Evolutionary conservation across 2,329 filamentous ascomycete genomes (phyloP).

Genomic region (Fusarium tupiense): DNA sequence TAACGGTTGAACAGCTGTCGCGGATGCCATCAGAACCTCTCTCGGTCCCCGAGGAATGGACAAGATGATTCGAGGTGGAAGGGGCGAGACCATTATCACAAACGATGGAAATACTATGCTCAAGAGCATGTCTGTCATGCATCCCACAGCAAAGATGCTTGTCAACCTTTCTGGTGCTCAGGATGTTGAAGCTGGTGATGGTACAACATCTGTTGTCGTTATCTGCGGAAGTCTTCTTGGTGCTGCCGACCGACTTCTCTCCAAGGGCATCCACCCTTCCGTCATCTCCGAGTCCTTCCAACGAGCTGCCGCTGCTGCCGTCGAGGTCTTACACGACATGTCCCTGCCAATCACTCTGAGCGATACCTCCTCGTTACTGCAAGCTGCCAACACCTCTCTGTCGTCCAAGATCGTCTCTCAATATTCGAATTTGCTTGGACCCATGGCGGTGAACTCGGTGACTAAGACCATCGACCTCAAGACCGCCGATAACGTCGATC

Average conservation of each 20-base stretch:
- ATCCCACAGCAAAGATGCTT: slow-evolving; percentile 99
- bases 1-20: slow-evolving; percentile 72
- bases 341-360: slow-evolving; percentile 90
- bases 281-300: slow-evolving; percentile 99
- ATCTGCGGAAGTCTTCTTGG: slow-evolving; percentile 95
- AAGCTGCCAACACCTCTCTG: slow-evolving; percentile 95
- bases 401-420: slow-evolving; percentile 99
- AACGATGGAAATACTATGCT: slow-evolving; percentile 99
- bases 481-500: slow-evolving; percentile 94
- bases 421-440: slow-evolving; percentile 93
- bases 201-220: slow-evolving; percentile 97
- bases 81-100: slow-evolving; percentile 97
- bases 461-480: slow-evolving; percentile 95
- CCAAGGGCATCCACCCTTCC: slow-evolving; percentile 96
- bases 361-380: slow-evolving; percentile 89
- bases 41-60: slow-evolving; percentile 97
- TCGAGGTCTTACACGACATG: slow-evolving; percentile 93
- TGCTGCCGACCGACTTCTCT: slow-evolving; percentile 88
- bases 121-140: slow-evolving; percentile 98
- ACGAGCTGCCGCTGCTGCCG: slow-evolving; percentile 87
- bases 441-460: slow-evolving; percentile 97
- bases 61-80: slow-evolving; percentile 98
- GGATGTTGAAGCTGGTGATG: slow-evolving; percentile 98
- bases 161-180: slow-evolving; percentile 97
- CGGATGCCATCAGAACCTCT: slow-evolving; percentile 97